Base-by-base conservation (phyloP, 1,139 yeast species). In the Pichia sp. region DNA sequence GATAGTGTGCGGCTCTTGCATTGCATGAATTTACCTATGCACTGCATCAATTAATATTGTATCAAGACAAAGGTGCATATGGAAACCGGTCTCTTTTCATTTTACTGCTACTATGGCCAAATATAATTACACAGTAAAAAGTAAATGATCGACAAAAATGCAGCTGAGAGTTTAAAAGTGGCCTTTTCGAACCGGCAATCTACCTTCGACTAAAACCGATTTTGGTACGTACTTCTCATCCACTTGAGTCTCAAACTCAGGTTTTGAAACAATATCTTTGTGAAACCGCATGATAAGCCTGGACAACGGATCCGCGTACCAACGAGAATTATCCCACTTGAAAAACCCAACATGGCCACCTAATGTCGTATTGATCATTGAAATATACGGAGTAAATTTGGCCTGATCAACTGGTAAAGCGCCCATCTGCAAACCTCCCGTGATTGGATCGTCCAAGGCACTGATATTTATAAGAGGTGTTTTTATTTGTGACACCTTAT, bases 291-390 rank as follows among this genome's bases (percentile, higher is more conserved):
- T 54, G 37, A 71, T 48, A 28, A 69, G 57, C 44, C 55, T 58
- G 33, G 68, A 55, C 32, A 69, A 43, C 28, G 75, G 75, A n/a
- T 66, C 64, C 4, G 67, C 59, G 46, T 69, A 70, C 87, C 87
- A 81, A 51, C 86, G 66, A 11, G 61, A 62, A 34, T 77, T 74
- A 41, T 64, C 62, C 51, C 64, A 57, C 55, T 73, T 77, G 56
- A 69, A 73, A 75, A 76, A 73, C 7, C 87, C 88, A 38, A 94
- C 65, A 65, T 92, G 98, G 8, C 97, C 98, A 46, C 98, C 98
- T 32, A 79, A 65, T 33, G 80, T 73, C 0, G 97, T 85, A 42
- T 81, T 75, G 23, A 83, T 67, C 55, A 85, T 62, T 33, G 79
- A 66, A 32, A 83, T 66, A 60, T 77, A 84, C 8, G 96, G 95